Base-by-base conservation (phyloP, 2,329 filamentous ascomycete genomes). In the Byssothecium circinans region DNA sequence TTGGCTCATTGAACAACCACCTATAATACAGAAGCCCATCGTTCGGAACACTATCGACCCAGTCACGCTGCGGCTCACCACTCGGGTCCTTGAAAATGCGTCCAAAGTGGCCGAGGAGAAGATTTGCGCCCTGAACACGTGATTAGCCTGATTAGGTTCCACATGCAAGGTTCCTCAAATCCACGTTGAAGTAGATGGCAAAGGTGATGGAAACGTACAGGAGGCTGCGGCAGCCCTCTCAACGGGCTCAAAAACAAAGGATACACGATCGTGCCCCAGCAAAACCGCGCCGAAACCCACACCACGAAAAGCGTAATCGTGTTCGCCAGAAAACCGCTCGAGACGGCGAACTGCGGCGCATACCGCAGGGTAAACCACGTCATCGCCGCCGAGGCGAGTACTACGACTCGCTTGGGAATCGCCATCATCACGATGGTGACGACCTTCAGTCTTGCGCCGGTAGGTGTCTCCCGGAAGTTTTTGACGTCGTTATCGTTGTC, bases 231-330 rank as follows among this genome's bases (percentile, higher is more conserved):
- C 25, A 87, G 62, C 57, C 82, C 70, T 50, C 80, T 76, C 38
- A 87, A 57, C 2, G 82, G 82, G 32, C 78, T 83, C 50, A 86
- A 71, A 50, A 76, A 80, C 27, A 74, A 68, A 3, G 83, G 84
- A 57, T 83, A 86, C 35, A 87, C 57, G 8, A 84, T 41, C 0
- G 80, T 60, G 4, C 45, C 62, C 67, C 73, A 82, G 20, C 68
- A 54, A 3, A 58, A 58, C 53, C 68, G 73, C 1, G 61, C 43
- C 2, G 71, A 33, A 19, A 74, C 58, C 38, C 71, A 62, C 1
- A 73, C 18, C 8, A 69, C 27, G 52, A 74, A 78, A 2, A 79
- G 47, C n/a, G 70, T 58, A 0, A 68, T 6, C 3, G 71, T 67
- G 6, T 75, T 78, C 41, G 68, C 68, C 3, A 74, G 34, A 30